These are phyloP conservation scores for Mortierella sp. DNA, from an alignment of 371 early-diverging fungal species.

Conservation along the genomic window DNA sequence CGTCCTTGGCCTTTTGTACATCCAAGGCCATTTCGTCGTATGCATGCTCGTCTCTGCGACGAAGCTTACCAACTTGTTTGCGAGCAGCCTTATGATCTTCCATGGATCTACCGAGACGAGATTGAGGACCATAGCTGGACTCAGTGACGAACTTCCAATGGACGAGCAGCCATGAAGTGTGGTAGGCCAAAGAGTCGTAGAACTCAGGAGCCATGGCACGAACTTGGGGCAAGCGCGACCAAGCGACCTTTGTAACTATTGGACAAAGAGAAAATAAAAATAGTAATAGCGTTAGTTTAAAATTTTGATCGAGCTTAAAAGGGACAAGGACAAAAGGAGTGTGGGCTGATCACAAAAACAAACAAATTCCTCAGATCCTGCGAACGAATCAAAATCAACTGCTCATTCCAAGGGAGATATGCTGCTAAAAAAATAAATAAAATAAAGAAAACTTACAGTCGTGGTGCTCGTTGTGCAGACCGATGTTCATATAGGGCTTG, in stretches of 20 bases:
- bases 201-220: conserved; percentile 89
- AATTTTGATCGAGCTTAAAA: too few species aligned
- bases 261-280: too few species aligned
- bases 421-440: not conserved
- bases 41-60: conserved; percentile 48
- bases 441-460: conserved; percentile 78
- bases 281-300: too few species aligned
- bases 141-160: conserved; percentile 85
- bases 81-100: conserved; percentile 79
- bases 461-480: conserved; percentile 98
- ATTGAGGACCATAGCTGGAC: conserved; percentile 83
- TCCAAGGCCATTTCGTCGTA: conserved; percentile 53
- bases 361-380: not conserved
- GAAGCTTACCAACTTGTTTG: conserved; percentile 59
- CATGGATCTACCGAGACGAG: conserved; percentile 81
- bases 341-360: not conserved
- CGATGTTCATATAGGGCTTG: conserved; percentile 86
- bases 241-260: conserved; percentile 76
- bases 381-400: conserved; percentile 18
- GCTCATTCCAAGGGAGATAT: not conserved
- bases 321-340: too few species aligned
- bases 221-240: conserved; percentile 90
- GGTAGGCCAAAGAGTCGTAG: conserved; percentile 83
- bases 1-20: conserved; percentile 34
- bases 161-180: conserved; percentile 62